phyloP scores from a whole-genome alignment of 2,329 filamentous ascomycete genomes.

The Lecanicillium sp. region DNA sequence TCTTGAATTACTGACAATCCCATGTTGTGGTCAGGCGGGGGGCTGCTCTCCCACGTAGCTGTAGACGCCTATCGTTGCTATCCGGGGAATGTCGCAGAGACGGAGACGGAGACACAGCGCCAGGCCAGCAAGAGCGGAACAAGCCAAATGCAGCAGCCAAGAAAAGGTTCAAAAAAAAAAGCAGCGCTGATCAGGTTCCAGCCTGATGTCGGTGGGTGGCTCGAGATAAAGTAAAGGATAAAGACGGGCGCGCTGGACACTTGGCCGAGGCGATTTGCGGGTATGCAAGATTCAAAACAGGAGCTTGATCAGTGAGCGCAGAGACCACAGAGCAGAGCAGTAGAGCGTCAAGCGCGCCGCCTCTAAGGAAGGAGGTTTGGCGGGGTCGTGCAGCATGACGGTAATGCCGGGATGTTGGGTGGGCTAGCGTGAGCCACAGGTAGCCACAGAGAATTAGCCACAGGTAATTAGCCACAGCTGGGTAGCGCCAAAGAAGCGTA shows the following conservation, averaged over 20 bases:
- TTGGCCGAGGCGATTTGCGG: constrained; percentile 8
- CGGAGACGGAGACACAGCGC: constrained; percentile 15
- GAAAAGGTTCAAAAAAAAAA: background rate
- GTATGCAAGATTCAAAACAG: constrained; percentile 12
- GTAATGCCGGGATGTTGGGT: background rate
- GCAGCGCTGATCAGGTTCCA: background rate
- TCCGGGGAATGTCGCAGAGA: background rate
- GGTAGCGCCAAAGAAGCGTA: no score
- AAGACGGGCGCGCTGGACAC: background rate
- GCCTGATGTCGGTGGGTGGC: constrained; percentile 1
- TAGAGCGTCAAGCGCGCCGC: no score
- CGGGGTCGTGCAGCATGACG: background rate
- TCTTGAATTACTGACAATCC: constrained; percentile 77
- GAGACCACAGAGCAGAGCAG: no score
- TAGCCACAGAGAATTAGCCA: no score
- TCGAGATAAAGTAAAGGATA: constrained; percentile 5
- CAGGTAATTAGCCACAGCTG: no score
- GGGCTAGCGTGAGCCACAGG: background rate
- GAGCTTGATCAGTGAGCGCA: no score
- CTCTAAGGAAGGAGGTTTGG: constrained; percentile 4
- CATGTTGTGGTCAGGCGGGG: constrained; percentile 53
- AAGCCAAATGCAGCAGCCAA: background rate
- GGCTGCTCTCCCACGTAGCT: background rate
- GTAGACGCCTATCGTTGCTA: background rate
- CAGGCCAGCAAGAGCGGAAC: background rate